Base-by-base conservation (phyloP, 768 basidiomycete genomes). In the Boletus eberwhitei region DNA sequence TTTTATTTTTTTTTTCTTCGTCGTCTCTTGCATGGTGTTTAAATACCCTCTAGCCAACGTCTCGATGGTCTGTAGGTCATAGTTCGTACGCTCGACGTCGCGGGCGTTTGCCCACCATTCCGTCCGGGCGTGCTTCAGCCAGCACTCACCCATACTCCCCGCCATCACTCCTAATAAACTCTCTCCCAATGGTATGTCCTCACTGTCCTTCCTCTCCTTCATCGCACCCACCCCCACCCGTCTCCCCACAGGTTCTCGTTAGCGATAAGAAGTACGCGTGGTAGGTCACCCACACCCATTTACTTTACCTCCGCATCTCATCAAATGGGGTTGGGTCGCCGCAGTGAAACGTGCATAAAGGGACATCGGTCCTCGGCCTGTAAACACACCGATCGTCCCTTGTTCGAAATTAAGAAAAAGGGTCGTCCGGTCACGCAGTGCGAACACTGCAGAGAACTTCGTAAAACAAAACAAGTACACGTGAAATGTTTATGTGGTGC, bases 361-460 rank as follows among this genome's bases (percentile, higher is more conserved):
- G 93, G 93, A 17, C 93, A 96, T 73, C 84, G 93, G 46, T 94
- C 93, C 16, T 91, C 90, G 16, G 81, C 85, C 31, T 96, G 93
- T 74, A 86, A 84, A 66, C 93, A 96, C 69, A 87, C 84, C 50
- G 90, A 93, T 69, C 82, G 93, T 39, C 87, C 92, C 36, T 78
- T 96, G 48, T 93, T 86, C 69, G 91, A 82, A 79, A 89, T 86
- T 60, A 82, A 75, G 81, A 87, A 78, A 77, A 85, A 78, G 70
- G 85, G 76, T 58, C 77, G 78, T 52, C 81, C 77, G 3, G 74
- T 80, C 37, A 82, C 82, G 4, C 82, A 81, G 66, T 85, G 84
- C 63, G 73, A 74, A 29, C 72, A 75, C 61, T 81, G 80, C 57
- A 71, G 76, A 61, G 73, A 77, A 51, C 72, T 73, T 22, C 65